phyloP scores from a whole-genome alignment of 495 filamentous ascomycete species.

The Trichoderma reesei region DNA sequence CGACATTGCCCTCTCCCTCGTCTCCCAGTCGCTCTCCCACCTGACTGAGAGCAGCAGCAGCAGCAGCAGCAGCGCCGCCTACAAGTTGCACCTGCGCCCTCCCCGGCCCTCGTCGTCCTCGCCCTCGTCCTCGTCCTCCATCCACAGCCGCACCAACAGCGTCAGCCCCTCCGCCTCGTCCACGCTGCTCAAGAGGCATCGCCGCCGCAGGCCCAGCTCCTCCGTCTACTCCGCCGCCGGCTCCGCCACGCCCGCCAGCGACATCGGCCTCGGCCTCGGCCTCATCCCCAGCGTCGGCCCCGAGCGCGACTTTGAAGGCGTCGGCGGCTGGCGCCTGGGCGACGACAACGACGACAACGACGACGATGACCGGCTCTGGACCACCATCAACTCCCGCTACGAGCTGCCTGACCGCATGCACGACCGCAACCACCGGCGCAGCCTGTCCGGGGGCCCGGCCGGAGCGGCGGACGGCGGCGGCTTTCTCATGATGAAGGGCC shows the following conservation, averaged over 20 bases:
- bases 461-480: slow-evolving; percentile 16
- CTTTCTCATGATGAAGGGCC: slow-evolving; percentile 20
- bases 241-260: slow-evolving; percentile 25
- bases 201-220: slow-evolving; percentile 9
- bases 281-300: slow-evolving; percentile 33
- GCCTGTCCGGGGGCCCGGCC: slow-evolving; percentile 24
- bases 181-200: slow-evolving; percentile 11
- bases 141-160: slow-evolving; percentile 5
- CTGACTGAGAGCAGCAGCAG: slow-evolving; percentile 7
- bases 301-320: slow-evolving; percentile 72
- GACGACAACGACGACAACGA: slow-evolving; percentile 48
- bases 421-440: slow-evolving; percentile 26
- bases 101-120: not conserved
- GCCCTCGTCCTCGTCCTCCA: not conserved
- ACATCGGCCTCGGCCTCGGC: slow-evolving; percentile 26
- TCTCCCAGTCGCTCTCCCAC: slow-evolving; percentile 48
- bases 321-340: slow-evolving; percentile 65
- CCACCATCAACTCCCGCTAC: slow-evolving; percentile 61
- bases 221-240: slow-evolving; percentile 19
- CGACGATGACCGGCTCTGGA: slow-evolving; percentile 40
- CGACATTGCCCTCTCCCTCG: slow-evolving; percentile 51
- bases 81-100: not conserved
- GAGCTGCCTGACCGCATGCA: slow-evolving; percentile 59
- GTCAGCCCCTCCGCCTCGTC: slow-evolving; percentile 2
- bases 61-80: not conserved